Conservation (phyloP, 768 basidiomycete genomes). For the Thelephora aurantiotincta region DNA sequence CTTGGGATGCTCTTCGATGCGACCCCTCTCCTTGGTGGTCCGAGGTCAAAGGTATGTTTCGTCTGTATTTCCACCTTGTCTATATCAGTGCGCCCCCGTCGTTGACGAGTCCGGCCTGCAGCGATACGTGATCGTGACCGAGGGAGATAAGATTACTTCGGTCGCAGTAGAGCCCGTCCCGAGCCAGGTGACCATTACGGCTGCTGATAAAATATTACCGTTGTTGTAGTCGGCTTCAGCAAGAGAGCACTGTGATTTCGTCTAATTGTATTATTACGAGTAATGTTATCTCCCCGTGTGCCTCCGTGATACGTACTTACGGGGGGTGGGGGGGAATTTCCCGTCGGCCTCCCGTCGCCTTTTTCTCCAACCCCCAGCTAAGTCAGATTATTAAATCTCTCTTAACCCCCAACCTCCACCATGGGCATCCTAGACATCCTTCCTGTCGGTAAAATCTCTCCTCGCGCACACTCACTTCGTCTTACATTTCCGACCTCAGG, state of each 20-base stretch:
- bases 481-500: constrained; percentile 26
- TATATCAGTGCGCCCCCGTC: constrained; percentile 7
- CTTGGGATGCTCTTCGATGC: constrained; percentile 33
- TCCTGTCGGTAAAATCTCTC: constrained; percentile 39
- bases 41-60: constrained; percentile 36
- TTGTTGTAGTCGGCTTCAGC: constrained; percentile 7
- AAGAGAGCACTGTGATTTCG: too few relatives aligned
- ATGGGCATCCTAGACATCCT: constrained; percentile 82
- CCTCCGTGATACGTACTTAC: too few relatives aligned
- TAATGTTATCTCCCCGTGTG: too few relatives aligned
- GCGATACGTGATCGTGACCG: constrained; percentile 52
- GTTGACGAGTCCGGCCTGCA: constrained; percentile 15
- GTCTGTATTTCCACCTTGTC: not conserved
- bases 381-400: too few relatives aligned
- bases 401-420: constrained; percentile 4
- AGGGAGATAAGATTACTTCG: constrained; percentile 54
- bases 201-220: constrained; percentile 27
- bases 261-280: too few relatives aligned
- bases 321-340: too few relatives aligned
- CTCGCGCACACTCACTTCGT: not conserved
- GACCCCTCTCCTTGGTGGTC: constrained; percentile 44
- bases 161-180: constrained; percentile 31
- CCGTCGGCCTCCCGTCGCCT: too few relatives aligned
- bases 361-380: too few relatives aligned
- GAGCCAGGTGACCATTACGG: constrained; percentile 24